phyloP scores from a whole-genome alignment of 2,329 filamentous ascomycete genomes.

The Blastomyces silverae region DNA sequence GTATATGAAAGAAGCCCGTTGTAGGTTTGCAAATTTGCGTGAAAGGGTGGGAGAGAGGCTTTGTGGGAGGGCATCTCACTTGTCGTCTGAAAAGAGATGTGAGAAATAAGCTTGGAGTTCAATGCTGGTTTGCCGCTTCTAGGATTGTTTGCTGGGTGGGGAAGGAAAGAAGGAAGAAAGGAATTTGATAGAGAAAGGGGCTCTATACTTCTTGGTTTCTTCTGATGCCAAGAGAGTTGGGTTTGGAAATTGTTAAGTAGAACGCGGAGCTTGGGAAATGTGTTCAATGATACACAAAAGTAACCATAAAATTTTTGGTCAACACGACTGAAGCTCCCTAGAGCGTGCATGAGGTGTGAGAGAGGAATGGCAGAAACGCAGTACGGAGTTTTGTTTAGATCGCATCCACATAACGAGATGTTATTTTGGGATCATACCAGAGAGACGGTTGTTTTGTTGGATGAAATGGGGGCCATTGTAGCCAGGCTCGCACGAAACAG shows the following conservation, averaged over 20 bases:
- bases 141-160: not conserved
- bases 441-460: not conserved
- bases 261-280: not conserved
- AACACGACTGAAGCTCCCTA: not conserved
- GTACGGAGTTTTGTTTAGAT: not conserved
- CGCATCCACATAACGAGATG: not conserved
- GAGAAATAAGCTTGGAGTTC: not conserved
- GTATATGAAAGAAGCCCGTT: slow-evolving; percentile 3
- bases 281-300: not conserved
- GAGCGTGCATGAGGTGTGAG: not conserved
- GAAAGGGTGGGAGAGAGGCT: not conserved
- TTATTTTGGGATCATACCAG: not conserved
- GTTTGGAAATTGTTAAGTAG: not conserved
- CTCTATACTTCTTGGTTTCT: not conserved
- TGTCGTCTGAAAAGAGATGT: not conserved
- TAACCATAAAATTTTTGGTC: not conserved
- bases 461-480: not conserved
- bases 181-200: not conserved
- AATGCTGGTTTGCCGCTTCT: not conserved
- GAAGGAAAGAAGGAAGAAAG: not conserved
- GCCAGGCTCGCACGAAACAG: not conserved
- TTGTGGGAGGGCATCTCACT: not conserved
- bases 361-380: not conserved
- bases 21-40: not conserved
- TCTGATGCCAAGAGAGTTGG: not conserved